A percentile compares a stretch with the other conserved stretches of the same genome.
Conservation (phyloP, 129 eudicot species). For the Lonicera japonica region DNA sequence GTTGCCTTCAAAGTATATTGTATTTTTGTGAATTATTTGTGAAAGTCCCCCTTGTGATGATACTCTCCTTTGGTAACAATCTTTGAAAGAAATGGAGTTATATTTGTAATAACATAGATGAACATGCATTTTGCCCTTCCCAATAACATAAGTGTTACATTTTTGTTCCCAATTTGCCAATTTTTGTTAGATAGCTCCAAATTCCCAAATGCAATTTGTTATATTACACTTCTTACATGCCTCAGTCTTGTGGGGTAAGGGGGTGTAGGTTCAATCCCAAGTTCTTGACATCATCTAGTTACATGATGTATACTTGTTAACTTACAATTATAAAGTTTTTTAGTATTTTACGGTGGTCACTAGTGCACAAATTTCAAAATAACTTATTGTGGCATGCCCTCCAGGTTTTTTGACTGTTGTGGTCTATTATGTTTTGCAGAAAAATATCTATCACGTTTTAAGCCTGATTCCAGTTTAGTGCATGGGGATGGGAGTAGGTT, state of each 20-base stretch:
- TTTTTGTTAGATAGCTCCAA: too few species aligned
- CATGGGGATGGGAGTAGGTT: constrained; percentile 59
- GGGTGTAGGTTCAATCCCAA: too few species aligned
- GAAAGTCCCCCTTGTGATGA: not conserved
- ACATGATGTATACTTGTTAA: too few species aligned
- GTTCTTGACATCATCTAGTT: too few species aligned
- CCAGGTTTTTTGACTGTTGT: constrained; percentile 13
- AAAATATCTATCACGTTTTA: constrained; percentile 45
- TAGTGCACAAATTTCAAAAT: not conserved
- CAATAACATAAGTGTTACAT: too few species aligned
- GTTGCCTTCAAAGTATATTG: not conserved
- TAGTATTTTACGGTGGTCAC: not conserved
- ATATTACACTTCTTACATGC: too few species aligned
- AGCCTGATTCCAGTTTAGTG: constrained; percentile 37
- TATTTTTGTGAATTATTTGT: not conserved
- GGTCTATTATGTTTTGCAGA: constrained; percentile 45
- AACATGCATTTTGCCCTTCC: not conserved
- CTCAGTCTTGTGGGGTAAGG: too few species aligned
- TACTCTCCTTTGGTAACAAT: not conserved
- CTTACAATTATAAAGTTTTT: too few species aligned
- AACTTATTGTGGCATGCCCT: not conserved
- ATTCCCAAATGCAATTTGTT: too few species aligned
- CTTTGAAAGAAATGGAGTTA: not conserved
- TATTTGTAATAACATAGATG: not conserved
- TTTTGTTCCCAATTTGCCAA: too few species aligned